Evolutionary conservation across 179 eudicot genomes (phyloP).

Genomic region (Silene coronaria): DNA sequence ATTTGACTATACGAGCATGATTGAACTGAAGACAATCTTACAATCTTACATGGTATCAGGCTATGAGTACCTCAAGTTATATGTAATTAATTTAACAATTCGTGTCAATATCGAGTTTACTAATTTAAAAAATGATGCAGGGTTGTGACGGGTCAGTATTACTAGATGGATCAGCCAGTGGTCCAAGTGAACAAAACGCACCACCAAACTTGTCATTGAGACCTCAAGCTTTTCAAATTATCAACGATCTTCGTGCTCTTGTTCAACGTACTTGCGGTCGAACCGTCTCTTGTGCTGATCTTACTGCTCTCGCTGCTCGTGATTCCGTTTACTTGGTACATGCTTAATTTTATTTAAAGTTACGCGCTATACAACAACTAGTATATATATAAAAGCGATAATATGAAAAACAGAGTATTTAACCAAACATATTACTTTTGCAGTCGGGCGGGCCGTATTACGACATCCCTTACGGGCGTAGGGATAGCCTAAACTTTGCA

Average conservation of each 20-base stretch:
- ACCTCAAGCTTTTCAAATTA: conserved; percentile 39
- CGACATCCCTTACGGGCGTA: conserved; percentile 54
- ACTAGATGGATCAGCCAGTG: conserved; percentile 57
- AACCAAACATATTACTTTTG: background rate
- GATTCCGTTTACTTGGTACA: conserved; percentile 56
- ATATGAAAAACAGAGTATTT: too few relatives aligned
- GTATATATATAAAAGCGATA: too few relatives aligned
- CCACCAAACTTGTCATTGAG: conserved; percentile 56
- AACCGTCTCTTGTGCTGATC: conserved; percentile 66
- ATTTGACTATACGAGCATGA: too few relatives aligned
- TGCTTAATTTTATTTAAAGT: too few relatives aligned
- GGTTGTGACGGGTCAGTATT: conserved; percentile 73
- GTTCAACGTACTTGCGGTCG: conserved; percentile 43
- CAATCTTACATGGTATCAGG: too few relatives aligned
- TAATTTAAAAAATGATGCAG: conserved; percentile 17
- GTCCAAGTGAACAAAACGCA: conserved; percentile 54
- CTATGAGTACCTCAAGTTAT: too few relatives aligned
- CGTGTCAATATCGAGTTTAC: too few relatives aligned
- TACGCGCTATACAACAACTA: too few relatives aligned
- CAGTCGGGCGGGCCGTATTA: conserved; percentile 71
- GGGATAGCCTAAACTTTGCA: conserved; percentile 46
- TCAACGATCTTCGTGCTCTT: conserved; percentile 43
- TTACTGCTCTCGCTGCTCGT: conserved; percentile 65
- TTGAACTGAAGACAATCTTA: too few relatives aligned
- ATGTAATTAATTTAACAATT: too few relatives aligned